Evolutionary conservation across 495 filamentous ascomycete genomes (phyloP).

Genomic region (Haplographium delicatum): DNA sequence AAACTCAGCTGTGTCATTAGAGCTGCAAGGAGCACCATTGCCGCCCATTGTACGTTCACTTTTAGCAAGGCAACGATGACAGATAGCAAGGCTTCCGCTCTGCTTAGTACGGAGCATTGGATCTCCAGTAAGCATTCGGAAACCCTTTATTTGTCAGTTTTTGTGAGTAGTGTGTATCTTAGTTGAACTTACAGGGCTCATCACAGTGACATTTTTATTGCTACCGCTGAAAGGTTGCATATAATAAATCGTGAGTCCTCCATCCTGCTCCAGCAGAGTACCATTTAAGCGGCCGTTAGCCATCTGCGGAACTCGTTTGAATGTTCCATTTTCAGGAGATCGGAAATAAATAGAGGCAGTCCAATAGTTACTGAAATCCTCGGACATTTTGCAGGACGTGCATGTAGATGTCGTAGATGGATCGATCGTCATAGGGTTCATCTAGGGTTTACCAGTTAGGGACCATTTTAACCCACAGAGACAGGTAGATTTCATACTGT

Average conservation of each 20-base stretch:
- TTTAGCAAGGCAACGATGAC: constrained; percentile 40
- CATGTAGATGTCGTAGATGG: constrained; percentile 47
- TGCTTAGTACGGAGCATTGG: constrained; percentile 39
- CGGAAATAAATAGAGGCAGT: constrained; percentile 52
- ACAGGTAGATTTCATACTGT: constrained; percentile 50
- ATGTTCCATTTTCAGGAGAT: constrained; percentile 54
- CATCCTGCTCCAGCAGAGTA: constrained; percentile 37
- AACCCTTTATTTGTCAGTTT: constrained; percentile 33
- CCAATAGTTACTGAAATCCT: constrained; percentile 48
- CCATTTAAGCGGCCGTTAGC: constrained; percentile 43
- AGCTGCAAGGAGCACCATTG: constrained; percentile 31
- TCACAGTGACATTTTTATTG: constrained; percentile 29
- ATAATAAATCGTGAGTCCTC: constrained; percentile 57
- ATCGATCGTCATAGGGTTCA: constrained; percentile 34
- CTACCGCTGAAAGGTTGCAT: constrained; percentile 41
- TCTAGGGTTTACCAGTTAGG: constrained; percentile 3
- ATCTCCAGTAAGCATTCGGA: constrained; percentile 70
- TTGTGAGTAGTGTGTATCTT: not conserved
- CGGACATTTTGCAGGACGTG: constrained; percentile 53
- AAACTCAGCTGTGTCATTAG: constrained; percentile 26
- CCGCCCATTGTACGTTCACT: constrained; percentile 26
- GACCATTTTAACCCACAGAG: too few relatives aligned
- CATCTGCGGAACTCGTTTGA: constrained; percentile 58
- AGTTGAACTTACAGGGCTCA: constrained; percentile 26
- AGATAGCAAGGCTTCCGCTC: constrained; percentile 37